A percentile compares a stretch with the other conserved stretches of the same genome.
Evolutionary conservation across 2,329 filamentous ascomycete genomes (phyloP).

Genomic region (Microdochium bolleyi): DNA sequence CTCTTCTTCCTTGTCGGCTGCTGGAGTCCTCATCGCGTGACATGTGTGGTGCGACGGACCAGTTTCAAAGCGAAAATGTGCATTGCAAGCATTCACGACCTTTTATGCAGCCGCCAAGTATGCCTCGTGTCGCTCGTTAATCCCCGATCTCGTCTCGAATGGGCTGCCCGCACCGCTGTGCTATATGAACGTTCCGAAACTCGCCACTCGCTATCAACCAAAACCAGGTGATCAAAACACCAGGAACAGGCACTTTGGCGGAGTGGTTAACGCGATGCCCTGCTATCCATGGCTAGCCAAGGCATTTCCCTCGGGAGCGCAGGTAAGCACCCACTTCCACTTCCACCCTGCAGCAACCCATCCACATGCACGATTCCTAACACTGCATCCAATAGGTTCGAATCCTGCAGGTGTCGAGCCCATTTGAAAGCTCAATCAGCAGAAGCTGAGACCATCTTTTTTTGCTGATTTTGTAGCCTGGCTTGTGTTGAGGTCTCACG

Average conservation of each 20-base stretch:
- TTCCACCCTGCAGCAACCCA: neutral
- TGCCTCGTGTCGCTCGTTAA: no score
- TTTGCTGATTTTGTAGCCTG: neutral
- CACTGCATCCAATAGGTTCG: neutral
- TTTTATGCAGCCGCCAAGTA: no score
- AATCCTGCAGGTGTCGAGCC: neutral
- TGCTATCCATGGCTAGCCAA: neutral
- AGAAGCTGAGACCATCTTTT: neutral
- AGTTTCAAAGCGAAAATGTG: no score
- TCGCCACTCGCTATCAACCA: neutral
- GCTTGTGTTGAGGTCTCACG: no score
- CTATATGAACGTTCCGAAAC: neutral
- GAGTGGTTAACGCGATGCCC: neutral
- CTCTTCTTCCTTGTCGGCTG: no score
- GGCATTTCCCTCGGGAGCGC: neutral
- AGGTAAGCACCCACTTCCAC: neutral
- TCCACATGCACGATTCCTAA: neutral
- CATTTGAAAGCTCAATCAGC: neutral
- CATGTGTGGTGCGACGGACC: no score
- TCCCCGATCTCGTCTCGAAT: no score
- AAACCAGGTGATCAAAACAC: neutral
- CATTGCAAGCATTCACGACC: no score
- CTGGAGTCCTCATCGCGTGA: no score
- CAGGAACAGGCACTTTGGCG: neutral
- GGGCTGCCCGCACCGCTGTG: neutral